Percentiles rank a stretch among this genome's conserved stretches.
phyloP scores from a whole-genome alignment of 129 eudicot genomes.

The Deinandra increscens region DNA sequence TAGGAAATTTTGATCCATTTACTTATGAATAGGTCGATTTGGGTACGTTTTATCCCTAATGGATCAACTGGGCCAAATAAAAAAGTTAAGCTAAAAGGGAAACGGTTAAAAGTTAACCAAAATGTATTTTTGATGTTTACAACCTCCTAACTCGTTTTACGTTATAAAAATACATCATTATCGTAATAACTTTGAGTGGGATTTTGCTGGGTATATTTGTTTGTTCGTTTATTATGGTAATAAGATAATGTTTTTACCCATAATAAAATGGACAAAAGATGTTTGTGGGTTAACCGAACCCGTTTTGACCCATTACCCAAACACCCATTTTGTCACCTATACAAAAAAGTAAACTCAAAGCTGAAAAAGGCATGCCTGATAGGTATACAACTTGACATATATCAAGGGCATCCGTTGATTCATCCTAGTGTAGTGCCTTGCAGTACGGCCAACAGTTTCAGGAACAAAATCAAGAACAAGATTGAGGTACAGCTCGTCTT shows the following conservation, averaged over 20 bases:
- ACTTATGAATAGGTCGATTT: not conserved
- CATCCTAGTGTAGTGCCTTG: conserved; percentile 87
- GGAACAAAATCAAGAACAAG: conserved; percentile 98
- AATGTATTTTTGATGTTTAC: not conserved
- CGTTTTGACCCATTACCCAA: not conserved
- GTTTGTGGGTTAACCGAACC: not conserved
- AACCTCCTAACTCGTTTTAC: not conserved
- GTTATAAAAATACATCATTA: not conserved
- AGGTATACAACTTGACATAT: conserved; percentile 90
- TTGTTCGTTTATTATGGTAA: not conserved
- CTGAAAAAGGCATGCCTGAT: conserved; percentile 57
- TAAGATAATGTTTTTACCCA: not conserved
- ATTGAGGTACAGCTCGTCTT: conserved; percentile 88
- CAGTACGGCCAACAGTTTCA: conserved; percentile 92
- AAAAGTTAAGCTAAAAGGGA: not conserved
- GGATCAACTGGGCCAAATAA: not conserved
- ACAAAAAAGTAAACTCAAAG: not conserved
- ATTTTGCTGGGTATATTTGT: too few relatives aligned
- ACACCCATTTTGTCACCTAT: conserved; percentile 5
- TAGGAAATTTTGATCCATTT: conserved; percentile 1
- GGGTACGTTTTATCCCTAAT: not conserved
- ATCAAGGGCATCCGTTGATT: conserved; percentile 86
- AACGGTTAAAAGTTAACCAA: not conserved
- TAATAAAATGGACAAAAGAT: not conserved
- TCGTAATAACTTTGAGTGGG: too few relatives aligned